Conservation (phyloP, 108 stramenopile genomes). For the Cyclotella sp. region DNA sequence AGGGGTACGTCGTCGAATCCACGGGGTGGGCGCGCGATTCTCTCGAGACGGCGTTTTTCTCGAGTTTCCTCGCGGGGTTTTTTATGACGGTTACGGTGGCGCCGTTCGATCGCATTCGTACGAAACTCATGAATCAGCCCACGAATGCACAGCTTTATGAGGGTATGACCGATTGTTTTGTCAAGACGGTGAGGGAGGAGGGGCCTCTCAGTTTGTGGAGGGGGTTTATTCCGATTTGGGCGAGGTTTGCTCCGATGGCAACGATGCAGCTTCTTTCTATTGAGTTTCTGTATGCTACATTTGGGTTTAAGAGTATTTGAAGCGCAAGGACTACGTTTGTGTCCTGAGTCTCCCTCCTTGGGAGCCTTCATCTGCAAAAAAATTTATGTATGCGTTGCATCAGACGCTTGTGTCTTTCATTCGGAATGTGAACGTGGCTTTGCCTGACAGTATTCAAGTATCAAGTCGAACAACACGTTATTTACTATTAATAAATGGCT, state of each 20-base stretch:
- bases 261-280: conserved; percentile 88
- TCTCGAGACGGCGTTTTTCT: conserved; percentile 62
- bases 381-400: too few relatives aligned
- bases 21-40: conserved; percentile 84
- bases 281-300: conserved; percentile 70
- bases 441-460: too few relatives aligned
- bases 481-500: not conserved
- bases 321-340: not conserved
- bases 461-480: too few relatives aligned
- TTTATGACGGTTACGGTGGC: conserved; percentile 90
- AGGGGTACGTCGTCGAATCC: conserved; percentile 75
- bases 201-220: conserved; percentile 79
- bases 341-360: too few relatives aligned
- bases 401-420: too few relatives aligned
- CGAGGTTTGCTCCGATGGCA: conserved; percentile 88
- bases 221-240: conserved; percentile 92
- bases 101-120: conserved; percentile 70
- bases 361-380: too few relatives aligned
- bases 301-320: conserved; percentile 84
- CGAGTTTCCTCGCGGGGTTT: conserved; percentile 86
- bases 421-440: too few relatives aligned
- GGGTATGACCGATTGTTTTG: conserved; percentile 75
- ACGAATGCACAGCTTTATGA: conserved; percentile 82
- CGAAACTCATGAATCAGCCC: conserved; percentile 88
- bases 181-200: conserved; percentile 73